Conservation (phyloP, 108 stramenopile genomes). For the Phaeodactylum tricornutum region DNA sequence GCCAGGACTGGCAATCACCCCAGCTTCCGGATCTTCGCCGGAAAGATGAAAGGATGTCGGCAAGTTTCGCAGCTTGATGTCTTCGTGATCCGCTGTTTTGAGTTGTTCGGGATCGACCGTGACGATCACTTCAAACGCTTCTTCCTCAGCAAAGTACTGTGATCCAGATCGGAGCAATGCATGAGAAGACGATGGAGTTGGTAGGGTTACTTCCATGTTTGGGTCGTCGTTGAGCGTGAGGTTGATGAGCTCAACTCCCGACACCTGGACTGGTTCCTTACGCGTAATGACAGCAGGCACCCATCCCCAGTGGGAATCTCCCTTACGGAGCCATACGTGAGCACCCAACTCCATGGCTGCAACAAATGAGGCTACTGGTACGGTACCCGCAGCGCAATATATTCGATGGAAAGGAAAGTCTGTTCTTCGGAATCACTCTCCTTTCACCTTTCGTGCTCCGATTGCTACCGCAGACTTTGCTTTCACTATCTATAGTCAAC, state of each 20-base stretch:
- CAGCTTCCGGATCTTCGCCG: constrained; percentile 50
- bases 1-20: constrained; percentile 27
- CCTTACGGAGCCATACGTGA: constrained; percentile 74
- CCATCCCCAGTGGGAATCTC: constrained; percentile 82
- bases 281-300: constrained; percentile 69
- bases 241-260: constrained; percentile 50
- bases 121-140: constrained; percentile 38
- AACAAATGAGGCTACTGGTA: too few relatives aligned
- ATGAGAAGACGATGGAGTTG: constrained; percentile 7
- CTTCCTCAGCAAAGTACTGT: constrained; percentile 36
- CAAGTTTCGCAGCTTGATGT: constrained; percentile 72
- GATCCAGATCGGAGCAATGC: constrained; percentile 14
- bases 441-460: too few relatives aligned
- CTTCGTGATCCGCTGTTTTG: constrained; percentile 62
- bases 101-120: constrained; percentile 57
- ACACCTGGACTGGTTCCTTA: constrained; percentile 42
- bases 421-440: too few relatives aligned
- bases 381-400: too few relatives aligned
- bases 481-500: too few relatives aligned
- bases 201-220: constrained; percentile 14
- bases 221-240: constrained; percentile 46
- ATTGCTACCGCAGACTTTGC: too few relatives aligned
- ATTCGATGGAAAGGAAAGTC: too few relatives aligned
- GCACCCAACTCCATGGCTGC: constrained; percentile 84
- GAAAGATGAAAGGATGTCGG: constrained; percentile 32